Conservation (phyloP, 345 rosid species). For the Psidium guajava region DNA sequence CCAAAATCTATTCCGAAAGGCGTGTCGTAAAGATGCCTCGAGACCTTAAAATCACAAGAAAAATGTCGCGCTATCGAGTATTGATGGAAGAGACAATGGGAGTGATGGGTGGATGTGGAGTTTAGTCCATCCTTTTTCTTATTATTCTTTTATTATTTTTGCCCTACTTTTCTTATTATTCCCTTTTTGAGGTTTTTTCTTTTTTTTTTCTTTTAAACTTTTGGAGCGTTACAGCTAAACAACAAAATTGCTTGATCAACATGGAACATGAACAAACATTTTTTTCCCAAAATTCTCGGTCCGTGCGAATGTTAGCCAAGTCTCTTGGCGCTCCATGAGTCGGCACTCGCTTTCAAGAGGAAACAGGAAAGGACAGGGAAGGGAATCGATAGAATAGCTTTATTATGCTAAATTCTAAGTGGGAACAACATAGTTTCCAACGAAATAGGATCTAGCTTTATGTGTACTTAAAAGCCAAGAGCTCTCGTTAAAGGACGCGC, state of each 20-base stretch:
- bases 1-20: neutral
- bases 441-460: too few species aligned
- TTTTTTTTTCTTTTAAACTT: neutral
- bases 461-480: too few species aligned
- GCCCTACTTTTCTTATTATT: too few species aligned
- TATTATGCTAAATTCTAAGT: neutral
- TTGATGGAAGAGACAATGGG: neutral
- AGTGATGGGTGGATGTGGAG: neutral
- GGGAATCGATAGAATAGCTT: neutral
- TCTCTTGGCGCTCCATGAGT: slow-evolving; percentile 1
- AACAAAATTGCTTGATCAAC: neutral
- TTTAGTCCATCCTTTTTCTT: neutral
- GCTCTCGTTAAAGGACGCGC: too few species aligned
- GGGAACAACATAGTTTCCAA: neutral
- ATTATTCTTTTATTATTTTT: too few species aligned
- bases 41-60: neutral
- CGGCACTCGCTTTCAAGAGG: slow-evolving; percentile 7
- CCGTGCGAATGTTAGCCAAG: slow-evolving; percentile 15
- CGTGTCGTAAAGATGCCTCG: neutral
- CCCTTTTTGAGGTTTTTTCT: too few species aligned
- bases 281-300: neutral
- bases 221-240: neutral
- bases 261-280: neutral
- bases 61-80: neutral
- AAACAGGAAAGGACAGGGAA: neutral